Evolutionary conservation across 345 rosid species (phyloP), one percentile per base, ranked within the genome.

Genomic region (Lumnitzera racemosa): DNA sequence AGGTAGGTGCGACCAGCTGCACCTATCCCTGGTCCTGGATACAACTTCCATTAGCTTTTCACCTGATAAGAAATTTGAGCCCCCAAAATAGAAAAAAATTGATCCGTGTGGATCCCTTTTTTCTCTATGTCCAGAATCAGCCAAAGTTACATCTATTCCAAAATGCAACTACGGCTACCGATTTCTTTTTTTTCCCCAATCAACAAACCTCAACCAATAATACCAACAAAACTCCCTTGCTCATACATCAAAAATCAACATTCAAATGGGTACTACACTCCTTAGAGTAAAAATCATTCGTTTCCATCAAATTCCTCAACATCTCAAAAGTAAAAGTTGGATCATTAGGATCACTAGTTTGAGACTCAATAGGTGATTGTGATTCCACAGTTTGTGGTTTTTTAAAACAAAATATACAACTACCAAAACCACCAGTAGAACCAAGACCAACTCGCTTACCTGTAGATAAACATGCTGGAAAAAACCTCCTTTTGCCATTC

Each of bases 261-360:
- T 67, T 63, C 7, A 58, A 57, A 49, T 81, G 81, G 29, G 83
- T 68, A 71, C 76, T 78, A 74, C 82, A 82, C 57, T 85, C 84
- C 46, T 53, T 64, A 51, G 75, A 71, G 73, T 67, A 80, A 64
- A 85, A 85, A 67, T 71, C 82, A 56, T 82, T 85, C n/a, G 11
- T 69, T 65, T 80, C 80, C 29, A 85, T 78, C 75, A 85, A 59
- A 50, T 54, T 54, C 64, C 57, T 71, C 49, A 82, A 56, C 88
- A 61, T 82, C 46, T 69, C 83, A 54, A 54, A 47, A 12, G 82
- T 67, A 57, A 76, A 82, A 15, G 48, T 58, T 47, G 76, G 75
- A 55, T 74, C 75, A 69, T 85, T 71, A 49, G 88, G 86, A 49
- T 85, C 88, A 27, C 80, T 78, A 15, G 70, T 36, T 1, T 17